Base-by-base conservation (phyloP, 345 rosid genomes). In the Eucalyptus leucophloia region DNA sequence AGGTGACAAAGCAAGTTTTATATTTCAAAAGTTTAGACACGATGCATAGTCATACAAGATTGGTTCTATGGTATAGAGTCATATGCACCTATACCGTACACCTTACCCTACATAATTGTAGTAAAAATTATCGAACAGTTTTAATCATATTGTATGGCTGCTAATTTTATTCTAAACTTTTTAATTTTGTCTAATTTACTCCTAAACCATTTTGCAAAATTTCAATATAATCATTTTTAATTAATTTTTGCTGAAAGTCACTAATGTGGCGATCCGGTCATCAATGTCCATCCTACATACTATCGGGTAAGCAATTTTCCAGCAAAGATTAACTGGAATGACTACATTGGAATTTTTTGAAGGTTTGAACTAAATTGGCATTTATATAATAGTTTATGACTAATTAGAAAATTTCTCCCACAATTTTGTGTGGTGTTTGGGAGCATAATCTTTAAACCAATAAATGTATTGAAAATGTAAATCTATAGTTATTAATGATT, bases 221-320 rank as follows among this genome's bases (percentile, higher is more conserved):
- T 56, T 0, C 1, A 56, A 9, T 23, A 3, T 24, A 23, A 24
- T 56, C 7, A 56, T 56, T 56, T 56, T 24, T 56, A 56, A 56
- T 2, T 23, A 56, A 56, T 56, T 56, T 56, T 56, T 0, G 2
- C 1, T 4, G 0, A 3, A 24, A 1, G 0, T 56, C 6, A 24
- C 0, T 10, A 24, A 56, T 24, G 62, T 24, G 6, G 14, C 0
- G 0, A 24, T 23, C 8, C 1, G 3, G 2, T 60, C 67, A 60
- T 60, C 32, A 56, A 23, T 24, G 6, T 23, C 6, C 7, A 1
- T 24, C 62, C 62, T 10, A 56, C 28, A 24, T 1, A 56, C 3
- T 21, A 0, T 24, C 30, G 5, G 1, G 30, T 56, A 4, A 24
- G 13, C 30, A 24, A 56, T 56, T 56, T 56, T 56, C 1, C 7